These are phyloP conservation scores for Penicillium diatomitis DNA, from an alignment of 495 filamentous ascomycete genomes.

Conservation along the genomic window DNA sequence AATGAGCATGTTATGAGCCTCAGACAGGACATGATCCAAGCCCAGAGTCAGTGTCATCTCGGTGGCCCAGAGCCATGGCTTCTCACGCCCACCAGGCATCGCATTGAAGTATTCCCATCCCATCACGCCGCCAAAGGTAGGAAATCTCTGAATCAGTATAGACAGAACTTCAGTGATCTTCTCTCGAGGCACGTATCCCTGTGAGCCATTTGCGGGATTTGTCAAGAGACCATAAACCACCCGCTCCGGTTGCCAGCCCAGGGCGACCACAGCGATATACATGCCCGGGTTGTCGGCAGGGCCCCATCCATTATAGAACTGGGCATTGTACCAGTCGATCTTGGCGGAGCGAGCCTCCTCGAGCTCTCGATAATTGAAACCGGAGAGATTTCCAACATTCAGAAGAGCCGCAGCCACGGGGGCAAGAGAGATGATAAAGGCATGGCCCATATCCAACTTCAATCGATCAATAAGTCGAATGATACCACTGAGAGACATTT, in stretches of 20 bases:
- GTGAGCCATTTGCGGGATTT: slow-evolving; percentile 53
- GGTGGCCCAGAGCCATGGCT: slow-evolving; percentile 66
- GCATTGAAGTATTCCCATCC: slow-evolving; percentile 85
- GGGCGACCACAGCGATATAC: slow-evolving; percentile 54
- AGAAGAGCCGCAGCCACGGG: slow-evolving; percentile 68
- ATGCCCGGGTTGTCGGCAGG: slow-evolving; percentile 46
- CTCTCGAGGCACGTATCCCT: slow-evolving; percentile 46
- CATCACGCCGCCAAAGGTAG: slow-evolving; percentile 69
- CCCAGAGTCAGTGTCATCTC: slow-evolving; percentile 45
- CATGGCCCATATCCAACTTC: slow-evolving; percentile 57
- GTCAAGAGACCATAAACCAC: slow-evolving; percentile 68
- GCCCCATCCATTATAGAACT: slow-evolving; percentile 83
- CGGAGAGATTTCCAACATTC: slow-evolving; percentile 54
- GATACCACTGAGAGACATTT: slow-evolving; percentile 61
- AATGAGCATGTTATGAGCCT: slow-evolving; percentile 21
- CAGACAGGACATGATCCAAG: slow-evolving; percentile 32
- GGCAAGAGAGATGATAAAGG: slow-evolving; percentile 67
- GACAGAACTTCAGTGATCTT: slow-evolving; percentile 36
- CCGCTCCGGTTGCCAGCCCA: slow-evolving; percentile 55
- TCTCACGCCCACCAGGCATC: slow-evolving; percentile 43
- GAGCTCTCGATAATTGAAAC: slow-evolving; percentile 62
- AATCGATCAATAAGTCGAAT: slow-evolving; percentile 63
- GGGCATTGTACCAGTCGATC: slow-evolving; percentile 73
- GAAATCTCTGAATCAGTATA: slow-evolving; percentile 40
- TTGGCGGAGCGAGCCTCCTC: slow-evolving; percentile 54